Evolutionary conservation across 495 filamentous ascomycete species (phyloP).

Genomic region (Gamarada debralockiae): DNA sequence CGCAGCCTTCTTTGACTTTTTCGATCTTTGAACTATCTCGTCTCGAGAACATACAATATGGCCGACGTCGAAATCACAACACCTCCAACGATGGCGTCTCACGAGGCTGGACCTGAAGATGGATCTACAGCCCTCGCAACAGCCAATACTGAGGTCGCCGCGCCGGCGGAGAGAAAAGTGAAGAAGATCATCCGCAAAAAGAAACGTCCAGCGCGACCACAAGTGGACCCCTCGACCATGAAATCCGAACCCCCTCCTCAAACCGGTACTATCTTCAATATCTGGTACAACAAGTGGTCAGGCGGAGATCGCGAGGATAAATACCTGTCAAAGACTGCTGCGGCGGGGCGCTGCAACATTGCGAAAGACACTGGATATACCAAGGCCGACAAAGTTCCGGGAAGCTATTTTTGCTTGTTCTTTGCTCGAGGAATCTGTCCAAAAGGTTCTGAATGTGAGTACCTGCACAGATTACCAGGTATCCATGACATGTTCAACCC

Average conservation of each 20-base stretch:
- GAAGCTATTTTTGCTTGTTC: constrained; percentile 89
- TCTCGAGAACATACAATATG: constrained; percentile 18
- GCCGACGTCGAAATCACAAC: constrained; percentile 17
- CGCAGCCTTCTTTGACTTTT: too few species aligned
- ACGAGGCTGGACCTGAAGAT: constrained; percentile 8
- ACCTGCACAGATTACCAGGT: constrained; percentile 81
- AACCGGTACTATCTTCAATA: constrained; percentile 90
- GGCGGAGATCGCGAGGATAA: constrained; percentile 93
- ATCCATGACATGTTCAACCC: constrained; percentile 82
- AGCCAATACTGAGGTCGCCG: constrained; percentile 40
- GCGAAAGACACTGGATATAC: constrained; percentile 84
- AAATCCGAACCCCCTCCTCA: constrained; percentile 77
- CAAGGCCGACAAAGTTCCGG: constrained; percentile 71
- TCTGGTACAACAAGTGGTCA: constrained; percentile 95
- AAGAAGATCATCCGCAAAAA: constrained; percentile 70
- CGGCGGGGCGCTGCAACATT: constrained; percentile 76
- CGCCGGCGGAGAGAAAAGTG: constrained; percentile 47
- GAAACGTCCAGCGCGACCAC: constrained; percentile 60
- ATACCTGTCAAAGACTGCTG: constrained; percentile 71
- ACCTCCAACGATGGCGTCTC: constrained; percentile 15
- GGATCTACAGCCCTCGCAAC: constrained; percentile 31
- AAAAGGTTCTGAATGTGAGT: constrained; percentile 88
- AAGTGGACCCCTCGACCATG: constrained; percentile 81
- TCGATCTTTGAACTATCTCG: too few species aligned
- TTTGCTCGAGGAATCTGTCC: constrained; percentile 83